phyloP scores from a whole-genome alignment of 2,329 filamentous ascomycete genomes.

The Penicillium sp. region DNA sequence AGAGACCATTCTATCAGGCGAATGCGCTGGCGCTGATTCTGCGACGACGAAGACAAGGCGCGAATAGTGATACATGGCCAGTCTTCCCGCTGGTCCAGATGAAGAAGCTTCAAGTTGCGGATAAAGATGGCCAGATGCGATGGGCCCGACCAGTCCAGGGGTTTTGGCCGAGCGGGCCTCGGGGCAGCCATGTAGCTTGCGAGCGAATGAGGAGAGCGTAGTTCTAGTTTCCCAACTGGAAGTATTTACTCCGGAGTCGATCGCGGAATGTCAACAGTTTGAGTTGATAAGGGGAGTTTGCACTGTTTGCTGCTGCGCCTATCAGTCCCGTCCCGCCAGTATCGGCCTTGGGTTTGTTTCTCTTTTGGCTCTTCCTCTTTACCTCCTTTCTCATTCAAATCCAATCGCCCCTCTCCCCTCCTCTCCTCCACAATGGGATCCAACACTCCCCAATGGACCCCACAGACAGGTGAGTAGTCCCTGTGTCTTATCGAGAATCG shows the following conservation, averaged over 20 bases:
- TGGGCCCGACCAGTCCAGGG: conserved; percentile 43
- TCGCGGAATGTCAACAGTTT: conserved; percentile 27
- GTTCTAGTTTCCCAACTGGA: background rate
- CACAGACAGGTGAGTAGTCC: conserved; percentile 35
- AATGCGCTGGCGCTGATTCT: conserved; percentile 80
- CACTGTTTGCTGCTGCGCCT: conserved; percentile 25
- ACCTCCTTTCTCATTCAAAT: conserved; percentile 2
- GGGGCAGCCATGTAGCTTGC: conserved; percentile 34
- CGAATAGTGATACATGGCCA: conserved; percentile 75
- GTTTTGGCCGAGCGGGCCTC: conserved; percentile 32
- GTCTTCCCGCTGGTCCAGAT: conserved; percentile 73
- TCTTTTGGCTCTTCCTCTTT: conserved; percentile 3
- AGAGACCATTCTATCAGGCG: conserved; percentile 85
- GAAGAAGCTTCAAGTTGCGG: conserved; percentile 78
- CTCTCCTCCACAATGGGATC: conserved; percentile 30
- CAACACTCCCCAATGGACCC: conserved; percentile 35
- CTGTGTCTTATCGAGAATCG: background rate
- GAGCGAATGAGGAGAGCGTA: conserved; percentile 8
- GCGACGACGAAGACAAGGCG: conserved; percentile 69
- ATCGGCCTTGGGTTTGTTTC: conserved; percentile 3
- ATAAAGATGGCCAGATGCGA: conserved; percentile 69
- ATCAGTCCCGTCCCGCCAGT: conserved; percentile 9
- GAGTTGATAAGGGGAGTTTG: conserved; percentile 29
- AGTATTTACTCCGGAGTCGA: too few species aligned
- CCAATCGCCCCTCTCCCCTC: background rate